phyloP scores from a whole-genome alignment of 352 stramenopile species.

The Pythium sp. region DNA sequence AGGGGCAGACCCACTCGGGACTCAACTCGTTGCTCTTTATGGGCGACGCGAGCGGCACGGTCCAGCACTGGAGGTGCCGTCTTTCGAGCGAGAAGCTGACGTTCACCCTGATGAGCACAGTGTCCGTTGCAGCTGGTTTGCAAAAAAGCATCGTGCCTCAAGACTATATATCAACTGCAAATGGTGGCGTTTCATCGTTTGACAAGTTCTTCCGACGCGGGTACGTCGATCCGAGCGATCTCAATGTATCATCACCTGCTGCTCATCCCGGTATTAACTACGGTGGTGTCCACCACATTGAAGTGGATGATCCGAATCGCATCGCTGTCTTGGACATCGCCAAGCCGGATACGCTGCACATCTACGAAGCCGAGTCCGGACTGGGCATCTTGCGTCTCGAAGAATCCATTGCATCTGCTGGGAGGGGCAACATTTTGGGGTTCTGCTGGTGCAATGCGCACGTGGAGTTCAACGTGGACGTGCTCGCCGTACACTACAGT shows the following conservation, averaged over 20 bases:
- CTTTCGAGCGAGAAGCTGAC: constrained; percentile 43
- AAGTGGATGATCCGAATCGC: constrained; percentile 84
- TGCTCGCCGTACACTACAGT: constrained; percentile 69
- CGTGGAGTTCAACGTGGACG: constrained; percentile 83
- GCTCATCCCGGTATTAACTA: not conserved
- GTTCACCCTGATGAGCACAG: constrained; percentile 75
- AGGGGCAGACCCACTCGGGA: constrained; percentile 24
- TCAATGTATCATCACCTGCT: not conserved
- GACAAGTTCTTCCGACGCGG: constrained; percentile 34
- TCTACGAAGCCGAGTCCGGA: constrained; percentile 80
- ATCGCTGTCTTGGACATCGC: constrained; percentile 59
- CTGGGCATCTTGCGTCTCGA: constrained; percentile 75
- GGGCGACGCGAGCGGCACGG: constrained; percentile 43
- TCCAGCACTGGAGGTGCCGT: constrained; percentile 81
- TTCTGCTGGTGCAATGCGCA: constrained; percentile 82
- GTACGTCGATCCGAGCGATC: constrained; percentile 11
- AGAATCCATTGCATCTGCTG: constrained; percentile 55
- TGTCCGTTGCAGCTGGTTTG: not conserved
- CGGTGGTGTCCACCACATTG: constrained; percentile 60
- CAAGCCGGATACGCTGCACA: constrained; percentile 47
- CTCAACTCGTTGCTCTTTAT: constrained; percentile 82
- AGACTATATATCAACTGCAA: not conserved
- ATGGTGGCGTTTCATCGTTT: not conserved
- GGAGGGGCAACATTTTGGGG: constrained; percentile 53
- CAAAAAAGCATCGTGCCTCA: not conserved